These are phyloP conservation scores for Starmerella stellata DNA, from an alignment of 805 yeast species.

Conservation along the genomic window DNA sequence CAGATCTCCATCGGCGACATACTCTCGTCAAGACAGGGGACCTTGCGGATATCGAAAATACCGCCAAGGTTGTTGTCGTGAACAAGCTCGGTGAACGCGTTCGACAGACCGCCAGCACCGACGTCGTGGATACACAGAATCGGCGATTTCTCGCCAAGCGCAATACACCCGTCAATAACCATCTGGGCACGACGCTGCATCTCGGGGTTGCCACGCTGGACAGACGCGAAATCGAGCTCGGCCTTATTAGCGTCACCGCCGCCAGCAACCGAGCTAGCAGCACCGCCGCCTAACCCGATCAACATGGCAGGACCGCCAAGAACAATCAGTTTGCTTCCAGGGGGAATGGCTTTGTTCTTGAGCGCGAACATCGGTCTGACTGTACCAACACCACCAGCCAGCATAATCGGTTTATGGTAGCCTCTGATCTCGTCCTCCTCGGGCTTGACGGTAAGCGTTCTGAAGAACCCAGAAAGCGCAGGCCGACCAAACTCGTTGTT, in stretches of 20 bases:
- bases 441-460: slow-evolving; percentile 69
- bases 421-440: slow-evolving; percentile 66
- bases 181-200: slow-evolving; percentile 98
- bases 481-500: slow-evolving; percentile 98
- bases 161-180: slow-evolving; percentile 85
- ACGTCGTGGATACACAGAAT: slow-evolving; percentile 95
- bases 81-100: slow-evolving; percentile 92
- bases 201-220: slow-evolving; percentile 98
- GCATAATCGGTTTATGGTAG: slow-evolving; percentile 96
- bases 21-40: slow-evolving; percentile 82
- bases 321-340: slow-evolving; percentile 80
- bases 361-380: slow-evolving; percentile 84
- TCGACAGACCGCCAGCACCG: slow-evolving; percentile 97
- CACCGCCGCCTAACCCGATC: slow-evolving; percentile 99
- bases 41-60: slow-evolving; percentile 71
- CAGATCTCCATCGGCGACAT: slow-evolving; percentile 99
- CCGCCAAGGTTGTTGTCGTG: slow-evolving; percentile 97
- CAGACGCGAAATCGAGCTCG: slow-evolving; percentile 93
- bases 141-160: slow-evolving; percentile 58
- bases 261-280: slow-evolving; percentile 91
- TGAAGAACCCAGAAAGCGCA: slow-evolving; percentile 86
- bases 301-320: slow-evolving; percentile 96
- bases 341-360: slow-evolving; percentile 71
- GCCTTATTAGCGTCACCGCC: slow-evolving; percentile 61
- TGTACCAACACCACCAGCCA: slow-evolving; percentile 98